Base-by-base conservation (phyloP, 2,329 filamentous ascomycete species). In the Cyphellophora europaea region DNA sequence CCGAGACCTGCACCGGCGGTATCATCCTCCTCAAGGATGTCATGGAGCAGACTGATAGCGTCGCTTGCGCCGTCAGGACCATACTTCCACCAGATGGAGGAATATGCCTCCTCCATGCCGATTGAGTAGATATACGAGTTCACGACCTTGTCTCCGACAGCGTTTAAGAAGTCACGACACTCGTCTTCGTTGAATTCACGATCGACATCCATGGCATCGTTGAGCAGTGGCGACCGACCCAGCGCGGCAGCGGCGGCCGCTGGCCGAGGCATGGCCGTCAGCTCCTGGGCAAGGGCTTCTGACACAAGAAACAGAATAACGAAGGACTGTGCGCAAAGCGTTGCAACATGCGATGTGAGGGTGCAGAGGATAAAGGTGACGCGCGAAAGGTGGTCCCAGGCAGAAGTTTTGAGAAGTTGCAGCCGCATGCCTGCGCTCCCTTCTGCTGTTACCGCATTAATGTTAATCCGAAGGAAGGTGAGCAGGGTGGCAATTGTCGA, bases 21-120 rank as follows among this genome's bases (percentile, higher is more conserved):
- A 25, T 34, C 35, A 17, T 51, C 50, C 17, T 45, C 43, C 34
- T 50, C 49, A 13, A 53, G 41, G 11, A 52, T 35, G 6, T 51
- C 49, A 33, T 52, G 38, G 29, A 52, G 42, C 2, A 51, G 39
- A 29, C 47, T 47, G 15, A 48, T 46, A n/a, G 40, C 50, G 36
- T 50, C 44, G 1, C 42, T 37, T 6, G 44, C 34, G 27, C 48
- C 38, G 15, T 32, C 23, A 30, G 41, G 35, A 11, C 50, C 50
- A 38, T 49, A 53, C 28, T 37, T 36, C 23, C 41, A 42, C 11
- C 49, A 29, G 11, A 52, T 46, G 23, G 40, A 35, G 30, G 35
- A 42, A 23, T 49, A 49, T 19, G 52, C 43, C 29, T 52, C 49
- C 38, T 53, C 48, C 37, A 53, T 52, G 19, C 50, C 50, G 23